Evolutionary conservation across 2,329 filamentous ascomycete species (phyloP).

Genomic region (Neonectria ditissima): DNA sequence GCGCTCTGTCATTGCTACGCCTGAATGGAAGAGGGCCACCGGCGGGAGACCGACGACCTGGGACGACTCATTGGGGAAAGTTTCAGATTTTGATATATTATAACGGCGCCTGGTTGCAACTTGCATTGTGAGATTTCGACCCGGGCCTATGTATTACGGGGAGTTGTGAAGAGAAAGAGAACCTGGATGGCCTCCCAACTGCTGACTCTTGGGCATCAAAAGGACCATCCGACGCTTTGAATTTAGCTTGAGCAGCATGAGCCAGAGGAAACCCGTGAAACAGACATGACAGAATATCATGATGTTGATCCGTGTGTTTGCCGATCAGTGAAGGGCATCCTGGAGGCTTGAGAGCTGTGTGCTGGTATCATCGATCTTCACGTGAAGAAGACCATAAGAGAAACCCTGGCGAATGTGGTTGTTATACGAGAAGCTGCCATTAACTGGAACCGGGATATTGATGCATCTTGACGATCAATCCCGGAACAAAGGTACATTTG

Average conservation of each 20-base stretch:
- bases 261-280: not conserved
- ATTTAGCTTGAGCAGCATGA: not conserved
- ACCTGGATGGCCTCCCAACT: not conserved
- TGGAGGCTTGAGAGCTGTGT: not conserved
- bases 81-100: slow-evolving; percentile 34
- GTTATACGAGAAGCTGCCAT: not conserved
- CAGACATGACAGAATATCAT: not conserved
- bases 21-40: slow-evolving; percentile 44
- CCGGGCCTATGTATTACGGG: not conserved
- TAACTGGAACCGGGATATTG: not conserved
- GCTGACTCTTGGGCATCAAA: not conserved
- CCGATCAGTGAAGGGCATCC: not conserved
- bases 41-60: slow-evolving; percentile 44
- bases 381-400: not conserved
- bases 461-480: not conserved
- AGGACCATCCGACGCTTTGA: not conserved
- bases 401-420: not conserved
- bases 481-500: not conserved
- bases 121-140: not conserved
- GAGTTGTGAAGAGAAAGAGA: slow-evolving; percentile 2
- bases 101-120: slow-evolving; percentile 12
- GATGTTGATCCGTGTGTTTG: not conserved
- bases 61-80: slow-evolving; percentile 38
- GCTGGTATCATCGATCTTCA: not conserved
- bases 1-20: slow-evolving; percentile 34